These are phyloP conservation scores for Cercophora scortea DNA, from an alignment of 495 filamentous ascomycete species.

Conservation along the genomic window DNA sequence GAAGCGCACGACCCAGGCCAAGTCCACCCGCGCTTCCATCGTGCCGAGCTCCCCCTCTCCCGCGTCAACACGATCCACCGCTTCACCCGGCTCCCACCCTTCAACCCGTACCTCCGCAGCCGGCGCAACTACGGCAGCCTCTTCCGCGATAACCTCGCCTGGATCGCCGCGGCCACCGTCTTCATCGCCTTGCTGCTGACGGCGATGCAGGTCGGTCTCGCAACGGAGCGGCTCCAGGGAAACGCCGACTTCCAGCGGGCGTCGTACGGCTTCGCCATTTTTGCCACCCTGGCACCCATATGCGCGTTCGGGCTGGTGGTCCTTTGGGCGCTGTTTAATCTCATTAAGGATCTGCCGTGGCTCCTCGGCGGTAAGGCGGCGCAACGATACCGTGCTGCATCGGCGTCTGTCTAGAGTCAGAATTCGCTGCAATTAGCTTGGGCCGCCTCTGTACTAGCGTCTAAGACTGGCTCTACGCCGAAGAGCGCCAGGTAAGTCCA, in stretches of 20 bases:
- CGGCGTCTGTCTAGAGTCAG: too few species aligned
- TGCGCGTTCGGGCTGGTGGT: not conserved
- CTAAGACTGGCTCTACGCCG: too few species aligned
- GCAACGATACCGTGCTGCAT: not conserved
- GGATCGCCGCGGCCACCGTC: constrained; percentile 35
- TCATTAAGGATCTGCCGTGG: not conserved
- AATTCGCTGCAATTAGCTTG: too few species aligned
- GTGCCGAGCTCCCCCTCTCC: too few species aligned
- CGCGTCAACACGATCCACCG: not conserved
- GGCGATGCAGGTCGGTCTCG: constrained; percentile 53
- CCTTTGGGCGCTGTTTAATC: not conserved
- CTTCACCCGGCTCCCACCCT: not conserved
- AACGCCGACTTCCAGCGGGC: not conserved
- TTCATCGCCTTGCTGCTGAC: constrained; percentile 48
- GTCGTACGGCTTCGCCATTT: not conserved
- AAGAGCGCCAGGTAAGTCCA: too few species aligned
- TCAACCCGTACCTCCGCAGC: not conserved
- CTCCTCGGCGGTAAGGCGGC: not conserved
- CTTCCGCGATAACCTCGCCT: constrained; percentile 41
- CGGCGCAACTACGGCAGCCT: constrained; percentile 26
- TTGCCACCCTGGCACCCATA: not conserved
- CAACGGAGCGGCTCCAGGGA: not conserved
- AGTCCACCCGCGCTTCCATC: constrained; percentile 2
- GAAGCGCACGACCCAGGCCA: not conserved
- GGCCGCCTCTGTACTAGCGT: too few species aligned